Percentiles rank a stretch among this genome's conserved stretches.
Evolutionary conservation across 192 early-diverging fungal species (phyloP).

Genomic region (Backusella tuberculispora): DNA sequence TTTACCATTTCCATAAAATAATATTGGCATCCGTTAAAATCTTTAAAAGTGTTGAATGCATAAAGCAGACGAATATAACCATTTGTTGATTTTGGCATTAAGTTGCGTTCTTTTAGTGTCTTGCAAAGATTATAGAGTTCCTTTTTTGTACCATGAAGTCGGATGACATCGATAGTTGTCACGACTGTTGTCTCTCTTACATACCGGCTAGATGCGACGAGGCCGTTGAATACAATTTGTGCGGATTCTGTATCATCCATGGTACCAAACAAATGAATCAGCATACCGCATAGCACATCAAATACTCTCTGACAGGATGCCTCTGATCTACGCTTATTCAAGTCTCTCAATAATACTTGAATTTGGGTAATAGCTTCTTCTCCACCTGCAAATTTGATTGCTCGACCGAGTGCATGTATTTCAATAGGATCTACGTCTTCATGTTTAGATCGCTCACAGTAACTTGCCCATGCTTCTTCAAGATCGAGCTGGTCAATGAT

Average conservation of each 20-base stretch:
- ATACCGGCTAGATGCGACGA: neutral
- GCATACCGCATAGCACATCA: slow-evolving; percentile 31
- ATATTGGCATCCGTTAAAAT: neutral
- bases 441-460: neutral
- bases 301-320: neutral
- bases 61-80: slow-evolving; percentile 28
- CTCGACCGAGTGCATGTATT: slow-evolving; percentile 5
- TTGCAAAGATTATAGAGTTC: slow-evolving; percentile 18
- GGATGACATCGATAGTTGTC: slow-evolving; percentile 35
- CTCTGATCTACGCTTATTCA: slow-evolving; percentile 5
- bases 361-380: neutral
- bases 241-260: slow-evolving; percentile 21
- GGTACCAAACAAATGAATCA: slow-evolving; percentile 28
- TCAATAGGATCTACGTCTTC: neutral
- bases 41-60: slow-evolving; percentile 18
- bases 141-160: slow-evolving; percentile 1
- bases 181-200: slow-evolving; percentile 14
- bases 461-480: slow-evolving; percentile 21
- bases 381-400: neutral
- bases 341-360: slow-evolving; percentile 4
- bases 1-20: slow-evolving; percentile 30
- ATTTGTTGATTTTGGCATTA: neutral
- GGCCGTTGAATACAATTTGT: slow-evolving; percentile 16
- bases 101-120: neutral
- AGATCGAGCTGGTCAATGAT: neutral